Base-by-base conservation (phyloP, 1,284 basidiomycete species). In the Trichosporon sp. region DNA sequence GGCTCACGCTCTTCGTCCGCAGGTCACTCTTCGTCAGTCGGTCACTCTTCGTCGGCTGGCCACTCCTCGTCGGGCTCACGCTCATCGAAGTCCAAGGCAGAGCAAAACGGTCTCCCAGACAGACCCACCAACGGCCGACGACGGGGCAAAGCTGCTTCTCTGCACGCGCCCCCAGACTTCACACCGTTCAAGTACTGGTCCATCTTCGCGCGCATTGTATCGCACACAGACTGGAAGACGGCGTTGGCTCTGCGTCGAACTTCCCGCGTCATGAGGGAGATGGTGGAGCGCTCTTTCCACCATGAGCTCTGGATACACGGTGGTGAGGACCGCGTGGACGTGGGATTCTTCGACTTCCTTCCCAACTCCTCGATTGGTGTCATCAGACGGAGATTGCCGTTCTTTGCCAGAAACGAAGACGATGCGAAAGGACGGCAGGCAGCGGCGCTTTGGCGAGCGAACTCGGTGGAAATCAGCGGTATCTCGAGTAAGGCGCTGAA, bases 111-210 rank as follows among this genome's bases (percentile, higher is more conserved):
- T n/a, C n/a, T n/a, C n/a, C n/a, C n/a, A n/a, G n/a, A n/a, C n/a
- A n/a, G n/a, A n/a, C n/a, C n/a, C n/a, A n/a, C n/a, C n/a, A n/a
- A n/a, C n/a, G n/a, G n/a, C n/a, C n/a, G n/a, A n/a, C n/a, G n/a
- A n/a, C n/a, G n/a, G n/a, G n/a, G n/a, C n/a, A n/a, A n/a, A n/a
- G n/a, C n/a, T n/a, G n/a, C 8, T 23, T 44, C 19, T 44, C 19
- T 14, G 40, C 6, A 21, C 40, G 60, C 69, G 9, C 57, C 60
- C 31, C 60, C 62, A 1, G 33, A 58, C 16, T 60, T 74, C 3
- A 37, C 65, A 31, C 71, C 70, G 1, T 33, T 46, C 59, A 59
- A 64, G 54, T 64, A 58, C 37, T 59, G 63, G 5, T 46, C 46
- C 33, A 23, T 60, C 13, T 64, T 64, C 16, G 27, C 36, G 19